These are phyloP conservation scores for Diophrys sp. DNA, from an alignment of 73 alveolate species.

Conservation along the genomic window DNA sequence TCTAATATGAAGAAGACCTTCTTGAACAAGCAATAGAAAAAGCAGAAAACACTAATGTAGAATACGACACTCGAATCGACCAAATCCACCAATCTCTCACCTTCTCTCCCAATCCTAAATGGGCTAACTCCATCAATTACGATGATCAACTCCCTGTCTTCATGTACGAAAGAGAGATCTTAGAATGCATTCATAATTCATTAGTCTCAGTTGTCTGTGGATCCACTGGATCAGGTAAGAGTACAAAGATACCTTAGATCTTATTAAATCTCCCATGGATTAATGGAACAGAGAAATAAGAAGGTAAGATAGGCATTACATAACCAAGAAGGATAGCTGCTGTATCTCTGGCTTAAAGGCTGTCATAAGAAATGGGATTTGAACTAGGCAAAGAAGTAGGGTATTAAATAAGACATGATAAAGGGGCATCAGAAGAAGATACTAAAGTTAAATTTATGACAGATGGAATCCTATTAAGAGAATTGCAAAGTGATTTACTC, in stretches of 20 bases:
- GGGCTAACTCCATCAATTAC: background rate
- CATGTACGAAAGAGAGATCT: conserved; percentile 88
- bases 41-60: conserved; percentile 9
- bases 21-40: conserved; percentile 27
- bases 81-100: background rate
- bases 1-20: conserved; percentile 5
- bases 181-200: conserved; percentile 86
- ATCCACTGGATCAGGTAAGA: conserved; percentile 98
- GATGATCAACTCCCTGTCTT: conserved; percentile 80
- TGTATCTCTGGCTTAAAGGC: conserved; percentile 87
- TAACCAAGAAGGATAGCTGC: conserved; percentile 99
- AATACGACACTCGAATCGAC: conserved; percentile 5
- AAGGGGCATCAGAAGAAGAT: conserved; percentile 60
- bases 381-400: conserved; percentile 89
- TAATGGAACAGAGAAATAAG: conserved; percentile 9
- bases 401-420: conserved; percentile 93
- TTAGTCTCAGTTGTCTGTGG: conserved; percentile 95
- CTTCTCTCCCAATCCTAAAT: background rate
- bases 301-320: conserved; percentile 66
- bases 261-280: conserved; percentile 10
- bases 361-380: conserved; percentile 86
- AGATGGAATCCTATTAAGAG: conserved; percentile 96
- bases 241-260: conserved; percentile 95
- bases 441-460: conserved; percentile 95
- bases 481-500: conserved; percentile 80